Conservation (phyloP, 169 alveolate genomes). For the Cryptosporidium parvum region DNA sequence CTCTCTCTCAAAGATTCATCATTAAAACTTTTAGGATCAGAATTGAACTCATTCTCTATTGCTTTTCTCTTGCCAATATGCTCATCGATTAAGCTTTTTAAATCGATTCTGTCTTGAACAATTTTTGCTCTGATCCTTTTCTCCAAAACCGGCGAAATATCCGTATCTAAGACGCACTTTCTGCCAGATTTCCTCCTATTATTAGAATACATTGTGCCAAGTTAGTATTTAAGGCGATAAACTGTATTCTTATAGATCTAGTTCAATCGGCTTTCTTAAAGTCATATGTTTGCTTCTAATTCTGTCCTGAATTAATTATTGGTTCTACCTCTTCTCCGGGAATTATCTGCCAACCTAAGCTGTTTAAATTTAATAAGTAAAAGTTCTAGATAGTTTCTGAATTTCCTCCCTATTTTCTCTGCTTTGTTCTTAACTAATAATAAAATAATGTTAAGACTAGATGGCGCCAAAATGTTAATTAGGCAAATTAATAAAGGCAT, state of each 20-base stretch:
- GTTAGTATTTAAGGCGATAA: not conserved
- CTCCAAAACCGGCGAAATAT: slow-evolving; percentile 13
- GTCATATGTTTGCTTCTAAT: not conserved
- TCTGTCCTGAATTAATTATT: not conserved
- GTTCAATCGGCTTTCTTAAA: not conserved
- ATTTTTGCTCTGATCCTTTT: slow-evolving; percentile 24
- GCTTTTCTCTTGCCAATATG: slow-evolving; percentile 19
- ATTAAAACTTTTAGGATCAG: not conserved
- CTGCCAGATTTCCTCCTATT: slow-evolving; percentile 60
- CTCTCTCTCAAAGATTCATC: slow-evolving; percentile 13
- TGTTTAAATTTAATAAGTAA: not conserved
- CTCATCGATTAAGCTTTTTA: slow-evolving; percentile 8
- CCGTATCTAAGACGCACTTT: slow-evolving; percentile 50
- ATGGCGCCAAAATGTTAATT: not conserved
- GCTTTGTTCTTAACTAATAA: not conserved
- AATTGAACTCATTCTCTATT: not conserved
- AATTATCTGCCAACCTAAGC: not conserved
- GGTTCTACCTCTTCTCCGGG: not conserved
- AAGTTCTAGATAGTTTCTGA: not conserved
- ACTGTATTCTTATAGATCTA: not conserved
- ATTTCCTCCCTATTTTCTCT: not conserved
- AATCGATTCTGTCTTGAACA: slow-evolving; percentile 29
- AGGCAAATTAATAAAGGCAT: not conserved
- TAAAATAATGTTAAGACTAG: no score
- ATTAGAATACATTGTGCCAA: slow-evolving; percentile 24